These are phyloP conservation scores for Alternaria triticimaculans DNA, from an alignment of 2,329 filamentous ascomycete species.

Conservation along the genomic window DNA sequence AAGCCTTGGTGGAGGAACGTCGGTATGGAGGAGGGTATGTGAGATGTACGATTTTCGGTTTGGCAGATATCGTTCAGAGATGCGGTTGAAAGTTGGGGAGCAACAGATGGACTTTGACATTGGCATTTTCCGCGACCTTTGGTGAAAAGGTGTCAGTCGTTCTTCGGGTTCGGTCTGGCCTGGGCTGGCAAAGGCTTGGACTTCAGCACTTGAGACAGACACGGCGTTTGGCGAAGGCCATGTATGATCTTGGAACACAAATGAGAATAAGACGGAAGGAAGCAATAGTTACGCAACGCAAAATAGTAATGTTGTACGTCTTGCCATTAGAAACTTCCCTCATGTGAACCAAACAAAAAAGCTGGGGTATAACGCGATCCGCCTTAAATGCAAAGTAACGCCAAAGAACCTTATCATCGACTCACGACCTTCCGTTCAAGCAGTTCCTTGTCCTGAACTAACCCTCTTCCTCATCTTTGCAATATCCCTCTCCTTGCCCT, in stretches of 20 bases:
- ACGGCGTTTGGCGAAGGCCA: not conserved
- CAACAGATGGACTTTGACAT: not conserved
- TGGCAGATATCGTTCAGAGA: not conserved
- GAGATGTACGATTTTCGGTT: not conserved
- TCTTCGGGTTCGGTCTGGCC: not conserved
- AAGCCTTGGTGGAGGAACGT: constrained; percentile 58
- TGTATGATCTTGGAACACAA: not conserved
- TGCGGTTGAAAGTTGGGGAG: not conserved
- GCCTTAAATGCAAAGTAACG: not conserved
- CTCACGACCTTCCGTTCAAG: not conserved
- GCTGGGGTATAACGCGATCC: constrained; percentile 15
- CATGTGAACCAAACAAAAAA: not conserved
- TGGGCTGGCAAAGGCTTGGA: not conserved
- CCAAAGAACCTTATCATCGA: not conserved
- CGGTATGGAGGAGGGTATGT: constrained; percentile 58
- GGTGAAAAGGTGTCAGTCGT: not conserved
- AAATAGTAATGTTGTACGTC: not conserved
- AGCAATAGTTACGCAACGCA: not conserved
- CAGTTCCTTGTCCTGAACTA: constrained; percentile 6
- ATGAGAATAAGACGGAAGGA: not conserved
- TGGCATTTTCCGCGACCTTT: not conserved
- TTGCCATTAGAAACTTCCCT: fast-evolving
- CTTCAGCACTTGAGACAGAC: not conserved
- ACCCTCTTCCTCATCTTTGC: constrained; percentile 19
- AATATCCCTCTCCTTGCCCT: constrained; percentile 23